Evolutionary conservation across 2,329 filamentous ascomycete genomes (phyloP), one percentile per base, ranked within the genome.

Genomic region (Anisogramma anomala): DNA sequence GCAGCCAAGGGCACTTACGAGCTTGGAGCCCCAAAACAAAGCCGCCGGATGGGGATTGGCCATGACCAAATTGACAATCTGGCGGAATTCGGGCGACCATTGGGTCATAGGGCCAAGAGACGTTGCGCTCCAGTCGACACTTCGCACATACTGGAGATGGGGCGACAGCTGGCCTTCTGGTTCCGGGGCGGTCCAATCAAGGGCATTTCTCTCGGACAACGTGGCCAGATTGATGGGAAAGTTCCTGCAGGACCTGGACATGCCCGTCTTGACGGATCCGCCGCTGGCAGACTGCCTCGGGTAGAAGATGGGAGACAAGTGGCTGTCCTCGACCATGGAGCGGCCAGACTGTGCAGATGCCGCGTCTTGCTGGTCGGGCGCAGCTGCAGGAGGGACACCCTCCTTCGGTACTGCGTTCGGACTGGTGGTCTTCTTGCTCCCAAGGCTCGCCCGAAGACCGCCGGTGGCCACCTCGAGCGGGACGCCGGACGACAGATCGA

Each of bases 11-110:
- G 22, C 9, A 23, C 22, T 23, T 9, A 23, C 22, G 36, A 78
- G 60, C 23, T 79, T 74, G 13, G 63, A 64, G 2, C 75, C 75
- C 74, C 75, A 79, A 51, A 79, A 79, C 57, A 77, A 66, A 2
- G 68, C 70, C 2, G 66, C 65, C 0, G 71, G 69, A 20, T 58
- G 53, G 0, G 58, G 59, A 32, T 65, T 63, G 8, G 42, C 47
- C 50, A 65, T 59, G 27, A 58, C 53, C 0, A 66, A 51, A 15
- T 64, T 63, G 11, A 55, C 58, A 3, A 56, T 44, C 42, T 68
- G 64, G 4, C 66, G 64, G 13, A 71, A 63, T 32, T 66, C 60
- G 1, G 55, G 44, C 1, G 64, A 58, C 68, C 68, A 71, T 5
- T 48, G 54, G 2, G 57, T 43, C 57, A 71, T 64, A 1, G 59